phyloP scores from a whole-genome alignment of 352 stramenopile genomes.

The Nothophytophthora sp. region DNA sequence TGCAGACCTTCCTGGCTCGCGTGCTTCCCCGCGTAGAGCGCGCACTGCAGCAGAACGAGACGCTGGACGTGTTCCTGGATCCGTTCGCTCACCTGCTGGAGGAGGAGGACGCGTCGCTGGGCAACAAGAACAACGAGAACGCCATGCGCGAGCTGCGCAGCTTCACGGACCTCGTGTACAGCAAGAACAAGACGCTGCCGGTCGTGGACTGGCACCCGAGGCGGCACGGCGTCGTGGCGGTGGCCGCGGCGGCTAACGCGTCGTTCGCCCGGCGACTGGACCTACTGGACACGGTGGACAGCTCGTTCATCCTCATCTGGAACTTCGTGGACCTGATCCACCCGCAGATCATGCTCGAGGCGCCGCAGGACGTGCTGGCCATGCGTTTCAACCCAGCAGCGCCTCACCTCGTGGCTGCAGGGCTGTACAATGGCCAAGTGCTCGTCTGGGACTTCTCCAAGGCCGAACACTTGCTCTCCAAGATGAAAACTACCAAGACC shows the following conservation, averaged over 20 bases:
- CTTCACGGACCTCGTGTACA: conserved; percentile 95
- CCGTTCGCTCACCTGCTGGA: conserved; percentile 73
- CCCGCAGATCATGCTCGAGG: conserved; percentile 92
- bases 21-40: conserved; percentile 74
- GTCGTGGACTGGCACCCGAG: conserved; percentile 92
- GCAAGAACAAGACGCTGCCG: conserved; percentile 90
- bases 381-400: conserved; percentile 91
- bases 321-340: conserved; percentile 95
- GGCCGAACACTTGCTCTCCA: conserved; percentile 62
- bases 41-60: conserved; percentile 85
- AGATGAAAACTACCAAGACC: conserved; percentile 51
- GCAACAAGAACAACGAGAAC: conserved; percentile 86
- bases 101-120: conserved; percentile 53
- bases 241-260: conserved; percentile 85
- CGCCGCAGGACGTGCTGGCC: conserved; percentile 87
- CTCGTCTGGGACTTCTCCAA: conserved; percentile 92
- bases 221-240: conserved; percentile 87
- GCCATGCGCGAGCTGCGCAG: conserved; percentile 90
- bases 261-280: conserved; percentile 79
- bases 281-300: conserved; percentile 72
- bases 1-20: conserved; percentile 70
- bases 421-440: conserved; percentile 89
- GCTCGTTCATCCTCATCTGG: conserved; percentile 93
- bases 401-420: conserved; percentile 80
- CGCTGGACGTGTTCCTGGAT: conserved; percentile 84